Percentiles rank a stretch among this genome's conserved stretches.
Conservation (phyloP, 805 yeast species). For the Peterozyma xylosa region DNA sequence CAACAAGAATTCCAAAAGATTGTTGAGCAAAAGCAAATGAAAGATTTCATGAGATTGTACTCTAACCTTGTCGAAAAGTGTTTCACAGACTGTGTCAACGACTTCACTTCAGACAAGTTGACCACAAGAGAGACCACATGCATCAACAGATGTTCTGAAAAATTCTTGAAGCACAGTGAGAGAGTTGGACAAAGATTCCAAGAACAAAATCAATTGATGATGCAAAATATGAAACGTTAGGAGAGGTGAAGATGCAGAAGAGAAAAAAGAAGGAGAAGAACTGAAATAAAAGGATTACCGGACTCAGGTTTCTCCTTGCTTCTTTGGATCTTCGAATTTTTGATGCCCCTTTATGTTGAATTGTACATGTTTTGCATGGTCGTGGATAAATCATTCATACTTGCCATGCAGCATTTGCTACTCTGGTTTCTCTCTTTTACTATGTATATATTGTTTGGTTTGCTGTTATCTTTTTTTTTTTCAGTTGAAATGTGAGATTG, state of each 20-base stretch:
- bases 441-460: too few species aligned
- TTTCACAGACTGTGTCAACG: constrained; percentile 96
- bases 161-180: constrained; percentile 96
- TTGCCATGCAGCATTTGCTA: too few species aligned
- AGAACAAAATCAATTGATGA: constrained; percentile 79
- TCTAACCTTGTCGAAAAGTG: constrained; percentile 95
- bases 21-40: constrained; percentile 97
- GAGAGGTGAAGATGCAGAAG: too few species aligned
- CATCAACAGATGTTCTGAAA: constrained; percentile 88
- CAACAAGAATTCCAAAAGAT: constrained; percentile 94
- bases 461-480: too few species aligned
- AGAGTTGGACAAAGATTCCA: constrained; percentile 99
- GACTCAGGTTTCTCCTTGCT: too few species aligned
- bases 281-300: too few species aligned
- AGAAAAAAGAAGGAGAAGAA: too few species aligned
- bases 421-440: too few species aligned
- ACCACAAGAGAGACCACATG: constrained; percentile 82
- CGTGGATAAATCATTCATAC: too few species aligned
- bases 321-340: too few species aligned
- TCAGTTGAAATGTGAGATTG: not conserved
- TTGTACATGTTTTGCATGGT: too few species aligned
- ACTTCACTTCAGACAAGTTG: constrained; percentile 87
- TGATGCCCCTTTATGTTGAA: too few species aligned
- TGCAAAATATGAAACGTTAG: constrained; percentile 53
- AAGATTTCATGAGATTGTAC: constrained; percentile 96